These are phyloP conservation scores for Metarhizium album DNA, from an alignment of 2,329 filamentous ascomycete species.

Conservation along the genomic window DNA sequence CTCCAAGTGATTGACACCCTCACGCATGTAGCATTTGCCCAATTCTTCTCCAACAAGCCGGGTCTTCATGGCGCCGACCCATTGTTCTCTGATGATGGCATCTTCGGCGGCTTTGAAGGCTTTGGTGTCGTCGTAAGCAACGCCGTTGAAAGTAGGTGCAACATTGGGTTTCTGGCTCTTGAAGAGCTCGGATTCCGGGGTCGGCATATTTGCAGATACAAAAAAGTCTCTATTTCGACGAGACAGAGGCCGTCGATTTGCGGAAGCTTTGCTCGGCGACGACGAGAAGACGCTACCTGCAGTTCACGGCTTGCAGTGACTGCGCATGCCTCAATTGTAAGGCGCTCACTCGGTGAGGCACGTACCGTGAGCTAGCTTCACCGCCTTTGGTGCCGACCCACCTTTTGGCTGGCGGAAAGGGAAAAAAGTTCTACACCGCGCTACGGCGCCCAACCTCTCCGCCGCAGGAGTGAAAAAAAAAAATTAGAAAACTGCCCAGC, in stretches of 20 bases:
- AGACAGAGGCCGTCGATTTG: constrained; percentile 6
- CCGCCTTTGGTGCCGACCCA: constrained; percentile 24
- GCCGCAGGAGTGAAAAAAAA: constrained; percentile 15
- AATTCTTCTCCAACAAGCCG: constrained; percentile 72
- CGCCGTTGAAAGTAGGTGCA: constrained; percentile 72
- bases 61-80: constrained; percentile 85
- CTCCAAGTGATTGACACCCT: constrained; percentile 81
- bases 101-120: constrained; percentile 76
- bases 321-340: constrained; percentile 14
- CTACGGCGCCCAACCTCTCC: constrained; percentile 13
- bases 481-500: constrained; percentile 3
- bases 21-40: constrained; percentile 73
- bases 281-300: not conserved
- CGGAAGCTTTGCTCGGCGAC: constrained; percentile 3
- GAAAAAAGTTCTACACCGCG: constrained; percentile 16
- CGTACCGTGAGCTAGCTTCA: constrained; percentile 13
- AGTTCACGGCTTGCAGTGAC: not conserved
- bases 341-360: too few relatives aligned
- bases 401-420: constrained; percentile 20
- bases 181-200: constrained; percentile 71
- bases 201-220: constrained; percentile 51
- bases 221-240: constrained; percentile 6
- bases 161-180: constrained; percentile 77
- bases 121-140: constrained; percentile 76
- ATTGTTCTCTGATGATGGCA: constrained; percentile 73